These are phyloP conservation scores for Barnettozyma vustinii DNA, from an alignment of 805 yeast species.

Conservation along the genomic window DNA sequence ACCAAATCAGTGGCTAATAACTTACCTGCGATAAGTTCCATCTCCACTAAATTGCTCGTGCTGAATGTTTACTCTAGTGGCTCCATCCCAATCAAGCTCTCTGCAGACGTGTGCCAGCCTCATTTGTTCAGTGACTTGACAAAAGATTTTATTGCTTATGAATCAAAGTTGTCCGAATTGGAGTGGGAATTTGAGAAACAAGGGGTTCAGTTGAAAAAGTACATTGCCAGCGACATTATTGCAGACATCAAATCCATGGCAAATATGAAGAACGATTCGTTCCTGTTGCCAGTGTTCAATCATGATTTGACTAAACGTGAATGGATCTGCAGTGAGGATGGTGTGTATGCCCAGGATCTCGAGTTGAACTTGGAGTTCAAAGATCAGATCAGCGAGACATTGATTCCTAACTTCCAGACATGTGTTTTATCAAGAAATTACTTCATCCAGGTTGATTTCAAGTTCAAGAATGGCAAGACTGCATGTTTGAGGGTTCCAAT, in stretches of 20 bases:
- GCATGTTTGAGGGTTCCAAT: conserved; percentile 33
- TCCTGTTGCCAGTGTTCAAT: conserved; percentile 3
- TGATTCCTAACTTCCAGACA: conserved; percentile 58
- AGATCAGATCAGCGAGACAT: conserved; percentile 41
- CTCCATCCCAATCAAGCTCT: conserved; percentile 38
- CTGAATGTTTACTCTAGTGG: conserved; percentile 30
- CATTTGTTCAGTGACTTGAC: conserved; percentile 19
- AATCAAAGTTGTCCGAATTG: conserved; percentile 15
- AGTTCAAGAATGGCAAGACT: conserved; percentile 28
- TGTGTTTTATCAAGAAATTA: conserved; percentile 59
- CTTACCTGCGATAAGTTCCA: conserved; percentile 9
- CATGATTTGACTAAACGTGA: conserved; percentile 16
- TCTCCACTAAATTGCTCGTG: conserved; percentile 29
- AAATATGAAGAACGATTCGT: conserved; percentile 12
- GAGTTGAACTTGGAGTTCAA: conserved; percentile 37
- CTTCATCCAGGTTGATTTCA: conserved; percentile 42
- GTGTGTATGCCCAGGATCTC: conserved; percentile 20
- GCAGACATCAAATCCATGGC: conserved; percentile 21
- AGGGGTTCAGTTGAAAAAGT: conserved; percentile 7
- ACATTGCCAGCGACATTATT: conserved; percentile 10
- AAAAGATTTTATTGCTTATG: conserved; percentile 18
- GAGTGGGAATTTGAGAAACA: conserved; percentile 7
- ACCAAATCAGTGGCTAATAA: conserved; percentile 27
- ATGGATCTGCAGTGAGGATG: conserved; percentile 14
- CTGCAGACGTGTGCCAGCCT: conserved; percentile 25